Evolutionary conservation across 2,329 filamentous ascomycete species (phyloP), one percentile per base, ranked within the genome.

Genomic region (Alternaria sp.): DNA sequence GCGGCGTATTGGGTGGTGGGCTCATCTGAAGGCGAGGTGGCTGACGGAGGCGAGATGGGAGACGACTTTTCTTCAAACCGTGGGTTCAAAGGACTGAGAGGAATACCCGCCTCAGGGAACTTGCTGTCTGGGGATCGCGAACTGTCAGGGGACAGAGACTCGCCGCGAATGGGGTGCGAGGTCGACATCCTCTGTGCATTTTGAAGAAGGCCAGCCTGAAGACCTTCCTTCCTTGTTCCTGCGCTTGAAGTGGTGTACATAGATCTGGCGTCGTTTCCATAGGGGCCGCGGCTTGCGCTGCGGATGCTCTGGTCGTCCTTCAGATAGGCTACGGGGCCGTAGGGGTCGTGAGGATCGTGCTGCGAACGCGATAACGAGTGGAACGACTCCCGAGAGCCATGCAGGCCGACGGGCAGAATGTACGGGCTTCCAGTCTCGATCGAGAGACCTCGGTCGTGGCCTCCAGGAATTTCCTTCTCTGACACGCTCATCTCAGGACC

Each of bases 361-460:
- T 95, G 86, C 3, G 90, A 91, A 58, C 91, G 89, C 25, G 94
- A 92, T 68, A 98, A 84, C 3, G 94, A 96, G 78, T 94, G 90
- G 66, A 98, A 85, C 6, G 95, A 97, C 70, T 97, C 94, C 47
- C 89, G 88, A 1, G 95, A 97, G 74, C 88, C 86, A 45, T 96
- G 89, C 20, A 95, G 76, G 58, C 88, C 89, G 1, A 92, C 92
- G 5, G 96, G 94, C n/a, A 98, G 86, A n/a, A 99, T 87, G 78
- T 98, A 99, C 2, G 96, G 96, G 72, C 90, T 96, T 33, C 88
- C 88, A 51, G 94, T 85, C 66, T 89, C 87, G 72, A 89, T 79
- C 15, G 88, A 90, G 66, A 89, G 70, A 14, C 87, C 87, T 45
- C 85, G 84, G 54, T 72, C 76, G 68, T 78, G 76, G 51, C 76